These are phyloP conservation scores for Calonectria hongkongensis DNA, from an alignment of 2,329 filamentous ascomycete genomes.

Conservation along the genomic window DNA sequence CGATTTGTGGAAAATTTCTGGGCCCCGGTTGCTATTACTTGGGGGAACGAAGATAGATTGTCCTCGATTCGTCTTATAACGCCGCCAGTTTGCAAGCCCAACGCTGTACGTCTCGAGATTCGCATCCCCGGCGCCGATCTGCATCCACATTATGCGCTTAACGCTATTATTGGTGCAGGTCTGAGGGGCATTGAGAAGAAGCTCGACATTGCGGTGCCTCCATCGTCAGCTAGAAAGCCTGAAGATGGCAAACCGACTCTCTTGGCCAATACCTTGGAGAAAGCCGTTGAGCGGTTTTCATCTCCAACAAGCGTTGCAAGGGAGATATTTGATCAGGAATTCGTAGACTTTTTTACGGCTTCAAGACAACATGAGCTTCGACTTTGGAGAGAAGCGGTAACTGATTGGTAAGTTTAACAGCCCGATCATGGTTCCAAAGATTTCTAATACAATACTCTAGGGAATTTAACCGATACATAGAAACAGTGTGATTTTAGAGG, in stretches of 20 bases:
- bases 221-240: constrained; percentile 23
- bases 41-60: constrained; percentile 84
- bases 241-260: constrained; percentile 27
- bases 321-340: constrained; percentile 82
- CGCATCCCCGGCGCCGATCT: constrained; percentile 83
- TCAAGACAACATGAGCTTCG: constrained; percentile 80
- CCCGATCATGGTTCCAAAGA: not conserved
- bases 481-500: constrained; percentile 28
- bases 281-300: constrained; percentile 79
- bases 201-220: constrained; percentile 27
- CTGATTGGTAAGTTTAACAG: constrained; percentile 78
- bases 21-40: constrained; percentile 85
- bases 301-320: constrained; percentile 80
- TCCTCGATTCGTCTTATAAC: constrained; percentile 73
- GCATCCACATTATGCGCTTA: constrained; percentile 81
- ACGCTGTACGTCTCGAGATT: constrained; percentile 83
- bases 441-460: constrained; percentile 28
- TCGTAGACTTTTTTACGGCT: constrained; percentile 83
- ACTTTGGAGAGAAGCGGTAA: constrained; percentile 85
- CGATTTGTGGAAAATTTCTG: constrained; percentile 87
- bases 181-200: constrained; percentile 85
- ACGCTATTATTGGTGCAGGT: constrained; percentile 80
- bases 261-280: constrained; percentile 79
- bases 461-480: constrained; percentile 41
- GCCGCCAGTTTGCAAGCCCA: constrained; percentile 77